A percentile compares a stretch with the other conserved stretches of the same genome.
phyloP scores from a whole-genome alignment of 2,329 filamentous ascomycete genomes.

The Pyricularia pennisetigena region DNA sequence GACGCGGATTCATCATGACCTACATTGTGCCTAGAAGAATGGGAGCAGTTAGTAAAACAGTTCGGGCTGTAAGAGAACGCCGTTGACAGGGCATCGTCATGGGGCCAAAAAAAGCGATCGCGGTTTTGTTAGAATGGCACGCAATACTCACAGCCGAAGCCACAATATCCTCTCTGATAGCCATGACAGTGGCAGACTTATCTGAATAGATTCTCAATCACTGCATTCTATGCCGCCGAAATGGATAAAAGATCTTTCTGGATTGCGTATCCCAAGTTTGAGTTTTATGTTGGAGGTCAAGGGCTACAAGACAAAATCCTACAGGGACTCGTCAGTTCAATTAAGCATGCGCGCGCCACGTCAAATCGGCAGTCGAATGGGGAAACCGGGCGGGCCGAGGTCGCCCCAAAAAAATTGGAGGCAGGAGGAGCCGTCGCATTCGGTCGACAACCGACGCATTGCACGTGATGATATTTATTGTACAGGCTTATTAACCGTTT shows the following conservation, averaged over 20 bases:
- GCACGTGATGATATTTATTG: not conserved
- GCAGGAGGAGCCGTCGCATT: not conserved
- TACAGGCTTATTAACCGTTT: not conserved
- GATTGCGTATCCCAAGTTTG: not conserved
- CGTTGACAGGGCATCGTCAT: not conserved
- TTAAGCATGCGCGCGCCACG: not conserved
- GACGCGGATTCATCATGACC: not conserved
- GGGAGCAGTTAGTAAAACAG: not conserved
- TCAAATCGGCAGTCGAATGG: not conserved
- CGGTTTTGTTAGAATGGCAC: not conserved
- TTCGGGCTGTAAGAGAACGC: not conserved
- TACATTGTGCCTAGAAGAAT: not conserved
- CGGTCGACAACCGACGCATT: not conserved
- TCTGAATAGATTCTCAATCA: not conserved
- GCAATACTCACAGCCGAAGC: constrained; percentile 58
- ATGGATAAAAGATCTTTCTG: not conserved
- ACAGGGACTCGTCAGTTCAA: not conserved
- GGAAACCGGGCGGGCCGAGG: not conserved
- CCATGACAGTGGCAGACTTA: constrained; percentile 34
- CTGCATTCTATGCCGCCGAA: not conserved
- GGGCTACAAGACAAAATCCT: not conserved
- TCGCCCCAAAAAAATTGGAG: not conserved
- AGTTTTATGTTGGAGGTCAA: not conserved
- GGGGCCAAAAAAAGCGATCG: not conserved
- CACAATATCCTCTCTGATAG: constrained; percentile 90